Conservation (phyloP, 495 filamentous ascomycete species). For the Aspergillus nidulans region DNA sequence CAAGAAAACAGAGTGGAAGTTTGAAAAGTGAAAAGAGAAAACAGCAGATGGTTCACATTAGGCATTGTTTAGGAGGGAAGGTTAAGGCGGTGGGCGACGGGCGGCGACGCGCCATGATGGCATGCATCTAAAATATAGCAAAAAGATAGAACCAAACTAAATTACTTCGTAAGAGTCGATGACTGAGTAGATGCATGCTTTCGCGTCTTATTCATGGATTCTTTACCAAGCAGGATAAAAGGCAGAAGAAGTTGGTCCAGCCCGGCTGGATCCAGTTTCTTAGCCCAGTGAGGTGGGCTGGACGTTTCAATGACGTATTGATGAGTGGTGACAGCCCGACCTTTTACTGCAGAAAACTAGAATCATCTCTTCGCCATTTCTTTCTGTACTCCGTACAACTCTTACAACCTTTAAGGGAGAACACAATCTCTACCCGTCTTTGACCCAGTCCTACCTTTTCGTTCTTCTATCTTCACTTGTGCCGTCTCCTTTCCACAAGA, state of each 20-base stretch:
- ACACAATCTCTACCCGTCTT: conserved; percentile 1
- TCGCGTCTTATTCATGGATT: background rate
- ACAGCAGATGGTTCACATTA: too few species aligned
- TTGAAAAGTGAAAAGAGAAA: too few species aligned
- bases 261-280: conserved; percentile 2
- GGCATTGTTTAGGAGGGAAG: too few species aligned
- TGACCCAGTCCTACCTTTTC: conserved; percentile 13
- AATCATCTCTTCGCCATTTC: background rate
- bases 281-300: background rate
- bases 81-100: too few species aligned
- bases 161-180: background rate
- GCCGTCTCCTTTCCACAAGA: conserved; percentile 35
- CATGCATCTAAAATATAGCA: too few species aligned
- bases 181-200: background rate
- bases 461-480: background rate
- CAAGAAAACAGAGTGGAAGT: too few species aligned
- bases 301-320: conserved; percentile 38
- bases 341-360: background rate
- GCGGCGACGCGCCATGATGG: too few species aligned
- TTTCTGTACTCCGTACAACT: background rate
- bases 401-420: conserved; percentile 16
- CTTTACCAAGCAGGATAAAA: background rate
- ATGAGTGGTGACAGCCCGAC: conserved; percentile 19
- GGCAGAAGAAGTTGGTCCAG: background rate
- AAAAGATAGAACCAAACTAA: too few species aligned